Base-by-base conservation (phyloP, 1,284 basidiomycete genomes). In the Ceratobasidium sp. region DNA sequence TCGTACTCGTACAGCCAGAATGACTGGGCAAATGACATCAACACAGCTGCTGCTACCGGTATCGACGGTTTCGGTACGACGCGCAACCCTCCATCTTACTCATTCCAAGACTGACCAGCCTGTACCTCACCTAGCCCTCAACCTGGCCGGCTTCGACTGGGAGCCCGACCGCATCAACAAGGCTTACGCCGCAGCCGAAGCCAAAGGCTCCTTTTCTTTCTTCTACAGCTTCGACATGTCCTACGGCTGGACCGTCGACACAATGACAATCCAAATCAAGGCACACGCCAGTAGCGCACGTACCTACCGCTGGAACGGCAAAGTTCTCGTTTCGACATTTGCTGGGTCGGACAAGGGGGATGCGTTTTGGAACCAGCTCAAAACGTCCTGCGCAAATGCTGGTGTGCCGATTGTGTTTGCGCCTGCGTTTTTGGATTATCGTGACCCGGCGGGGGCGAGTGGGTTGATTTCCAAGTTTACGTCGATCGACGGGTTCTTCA, bases 211-310 rank as follows among this genome's bases (percentile, higher is more conserved):
- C 56, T 85, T 84, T 80, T 81, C 82, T 70, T 78, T 84, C 19
- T 83, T 84, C 78, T 81, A 81, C 77, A 83, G 82, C 22, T 83
- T 84, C 76, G 83, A 84, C 78, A 83, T 84, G 80, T 80, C 79
- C 3, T 79, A 78, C 69, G 46, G 77, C n/a, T 83, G 82, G 83
- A 65, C 61, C 22, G 64, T 77, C 8, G 43, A 71, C 49, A 81
- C 81, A 44, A 81, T 84, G 74, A 76, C 67, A 15, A 69, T 32
- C 40, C 44, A 69, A 49, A 61, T 78, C 40, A 57, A 56, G 29
- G 62, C 79, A 80, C 76, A 84, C 66, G 81, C 82, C 5, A 77
- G 56, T 37, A 82, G 81, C 70, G 57, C 81, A 0, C 79, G 78
- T 13, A 81, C 80, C 71, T 82, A 80, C 76, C 76, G 69, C 19